Evolutionary conservation across 805 yeast genomes (phyloP), one percentile per base, ranked within the genome.

Genomic region (Saturnispora saitoi): DNA sequence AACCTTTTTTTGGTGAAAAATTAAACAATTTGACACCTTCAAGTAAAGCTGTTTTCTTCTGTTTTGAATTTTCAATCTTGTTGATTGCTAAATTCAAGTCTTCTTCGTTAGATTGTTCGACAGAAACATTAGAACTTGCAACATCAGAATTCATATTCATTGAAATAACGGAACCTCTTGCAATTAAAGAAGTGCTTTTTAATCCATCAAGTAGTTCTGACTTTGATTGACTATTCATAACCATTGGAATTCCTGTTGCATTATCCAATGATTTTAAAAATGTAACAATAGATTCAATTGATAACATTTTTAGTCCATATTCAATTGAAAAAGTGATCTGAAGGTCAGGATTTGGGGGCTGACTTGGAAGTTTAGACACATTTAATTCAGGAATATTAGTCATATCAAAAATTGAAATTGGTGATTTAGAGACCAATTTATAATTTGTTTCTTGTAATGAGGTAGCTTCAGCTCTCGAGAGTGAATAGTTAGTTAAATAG

Each of bases 21-120:
- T 89, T 90, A 70, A 93, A 93, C 49, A 80, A 79, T 51, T 76
- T 75, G 14, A 88, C 75, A 47, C 90, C 90, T 51, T 86, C 93
- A 22, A 84, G 72, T 32, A 91, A 70, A 2, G 84, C 84, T 31
- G 85, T 88, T 64, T 93, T 93, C 50, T 91, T 73, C 57, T 80
- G 85, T 59, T 93, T 95, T 55, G 82, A 75, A 44, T 75, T 79
- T 57, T 90, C 97, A 65, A 93, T 91, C 63, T 88, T 95, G 19
- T 77, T 75, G 1, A 95, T 90, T 56, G 83, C 87, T 59, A 85
- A 95, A 14, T 69, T 55, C 10, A 75, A 83, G 32, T 58, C 54
- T 5, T 50, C 57, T 26, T 53, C 56, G 14, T 47, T 47, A 4
- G 55, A 43, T 5, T 52, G 41, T 9, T 49, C 51, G 1, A 54